Percentiles rank a stretch among this genome's conserved stretches.
Evolutionary conservation across 257 asterid genomes (phyloP).

Genomic region (Nicotiana paniculata): DNA sequence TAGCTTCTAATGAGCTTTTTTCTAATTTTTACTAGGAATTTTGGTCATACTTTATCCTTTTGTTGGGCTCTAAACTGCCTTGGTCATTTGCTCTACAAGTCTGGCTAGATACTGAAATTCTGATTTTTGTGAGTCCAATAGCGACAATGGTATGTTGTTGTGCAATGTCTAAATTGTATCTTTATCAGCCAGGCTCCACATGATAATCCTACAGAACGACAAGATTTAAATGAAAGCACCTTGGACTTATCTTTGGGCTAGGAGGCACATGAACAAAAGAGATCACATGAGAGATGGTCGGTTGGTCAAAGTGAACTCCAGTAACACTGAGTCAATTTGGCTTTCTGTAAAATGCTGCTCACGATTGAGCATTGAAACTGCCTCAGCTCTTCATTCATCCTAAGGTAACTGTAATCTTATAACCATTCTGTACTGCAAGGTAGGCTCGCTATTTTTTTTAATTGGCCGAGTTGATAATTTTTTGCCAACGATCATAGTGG

Average conservation of each 20-base stretch:
- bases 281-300: slow-evolving; percentile 24
- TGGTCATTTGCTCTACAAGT: not conserved
- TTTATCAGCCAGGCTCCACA: slow-evolving; percentile 30
- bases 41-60: not conserved
- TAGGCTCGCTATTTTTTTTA: not conserved
- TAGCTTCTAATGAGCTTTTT: not conserved
- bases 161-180: not conserved
- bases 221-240: slow-evolving; percentile 69
- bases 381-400: not conserved
- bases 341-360: not conserved
- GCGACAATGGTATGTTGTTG: not conserved
- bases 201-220: slow-evolving; percentile 33
- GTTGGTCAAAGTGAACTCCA: not conserved
- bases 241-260: slow-evolving; percentile 67
- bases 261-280: slow-evolving; percentile 33
- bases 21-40: not conserved
- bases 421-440: not conserved
- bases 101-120: not conserved
- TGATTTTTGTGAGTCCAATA: not conserved
- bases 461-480: not conserved
- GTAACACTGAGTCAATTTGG: not conserved
- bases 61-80: not conserved
- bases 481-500: not conserved
- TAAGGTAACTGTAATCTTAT: not conserved
- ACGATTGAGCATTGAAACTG: not conserved